phyloP scores from a whole-genome alignment of 2,329 filamentous ascomycete genomes.

The Scytalidium lignicola region DNA sequence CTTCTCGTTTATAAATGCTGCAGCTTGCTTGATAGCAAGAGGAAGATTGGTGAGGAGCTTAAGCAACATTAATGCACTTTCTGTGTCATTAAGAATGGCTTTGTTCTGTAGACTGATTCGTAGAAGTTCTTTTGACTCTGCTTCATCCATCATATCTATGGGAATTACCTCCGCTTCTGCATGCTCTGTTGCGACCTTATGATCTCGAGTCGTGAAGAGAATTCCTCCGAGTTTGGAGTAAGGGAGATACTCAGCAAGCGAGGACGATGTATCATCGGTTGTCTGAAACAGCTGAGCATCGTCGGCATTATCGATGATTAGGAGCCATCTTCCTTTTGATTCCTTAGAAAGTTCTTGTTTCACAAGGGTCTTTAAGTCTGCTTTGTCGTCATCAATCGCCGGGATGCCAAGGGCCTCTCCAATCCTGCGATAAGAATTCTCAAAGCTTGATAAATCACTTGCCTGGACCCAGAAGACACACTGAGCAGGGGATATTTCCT shows the following conservation, averaged over 20 bases:
- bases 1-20: conserved; percentile 10
- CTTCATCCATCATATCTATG: conserved; percentile 2
- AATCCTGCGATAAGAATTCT: conserved; percentile 10
- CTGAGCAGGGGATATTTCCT: conserved; percentile 19
- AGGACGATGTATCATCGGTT: background rate
- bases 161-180: conserved; percentile 5
- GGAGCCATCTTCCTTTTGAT: conserved; percentile 31
- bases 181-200: conserved; percentile 1
- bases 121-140: conserved; percentile 7
- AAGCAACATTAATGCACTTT: conserved; percentile 3
- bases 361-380: conserved; percentile 11
- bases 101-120: conserved; percentile 10
- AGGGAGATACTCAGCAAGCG: conserved; percentile 10
- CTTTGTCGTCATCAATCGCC: conserved; percentile 8
- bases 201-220: conserved; percentile 14
- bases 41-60: conserved; percentile 8
- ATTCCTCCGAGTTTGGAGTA: conserved; percentile 4
- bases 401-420: conserved; percentile 7
- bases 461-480: conserved; percentile 38
- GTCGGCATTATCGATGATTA: conserved; percentile 42
- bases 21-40: conserved; percentile 12
- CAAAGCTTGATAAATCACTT: conserved; percentile 13
- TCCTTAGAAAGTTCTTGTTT: conserved; percentile 8
- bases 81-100: background rate
- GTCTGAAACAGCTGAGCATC: conserved; percentile 27